Conservation (phyloP, 345 rosid species). For the Sisymbrium irio region DNA sequence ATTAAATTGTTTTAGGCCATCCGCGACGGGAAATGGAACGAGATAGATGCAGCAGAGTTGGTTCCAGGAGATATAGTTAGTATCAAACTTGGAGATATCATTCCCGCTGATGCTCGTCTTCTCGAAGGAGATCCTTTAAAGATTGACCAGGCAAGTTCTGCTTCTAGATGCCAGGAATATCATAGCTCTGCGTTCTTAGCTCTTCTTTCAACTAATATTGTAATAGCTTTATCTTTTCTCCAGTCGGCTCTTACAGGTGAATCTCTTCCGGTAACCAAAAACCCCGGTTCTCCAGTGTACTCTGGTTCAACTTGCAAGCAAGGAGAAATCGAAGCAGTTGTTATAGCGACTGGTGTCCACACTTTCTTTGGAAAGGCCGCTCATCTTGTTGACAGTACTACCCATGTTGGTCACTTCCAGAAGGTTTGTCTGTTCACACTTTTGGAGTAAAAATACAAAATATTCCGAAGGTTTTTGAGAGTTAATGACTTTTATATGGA, state of each 20-base stretch:
- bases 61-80: conserved; percentile 63
- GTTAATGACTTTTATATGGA: not conserved
- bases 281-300: conserved; percentile 72
- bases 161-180: not conserved
- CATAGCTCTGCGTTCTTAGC: not conserved
- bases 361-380: conserved; percentile 96
- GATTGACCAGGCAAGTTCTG: conserved; percentile 50
- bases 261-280: conserved; percentile 67
- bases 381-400: conserved; percentile 87
- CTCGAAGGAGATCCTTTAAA: conserved; percentile 76
- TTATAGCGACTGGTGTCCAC: conserved; percentile 85
- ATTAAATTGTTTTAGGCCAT: conserved; percentile 32
- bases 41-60: conserved; percentile 65
- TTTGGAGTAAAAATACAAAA: not conserved
- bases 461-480: not conserved
- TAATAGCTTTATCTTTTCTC: conserved; percentile 2
- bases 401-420: conserved; percentile 87
- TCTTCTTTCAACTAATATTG: conserved; percentile 14
- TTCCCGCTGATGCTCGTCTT: conserved; percentile 75
- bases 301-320: conserved; percentile 92
- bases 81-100: conserved; percentile 50
- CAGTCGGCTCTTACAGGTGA: conserved; percentile 61
- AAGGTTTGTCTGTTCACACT: conserved; percentile 48
- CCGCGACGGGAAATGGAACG: conserved; percentile 61
- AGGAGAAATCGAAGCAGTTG: conserved; percentile 93